Percentiles rank a stretch among this genome's conserved stretches.
phyloP scores from a whole-genome alignment of 2,329 filamentous ascomycete genomes.

The Ophiostoma triangulosporum region DNA sequence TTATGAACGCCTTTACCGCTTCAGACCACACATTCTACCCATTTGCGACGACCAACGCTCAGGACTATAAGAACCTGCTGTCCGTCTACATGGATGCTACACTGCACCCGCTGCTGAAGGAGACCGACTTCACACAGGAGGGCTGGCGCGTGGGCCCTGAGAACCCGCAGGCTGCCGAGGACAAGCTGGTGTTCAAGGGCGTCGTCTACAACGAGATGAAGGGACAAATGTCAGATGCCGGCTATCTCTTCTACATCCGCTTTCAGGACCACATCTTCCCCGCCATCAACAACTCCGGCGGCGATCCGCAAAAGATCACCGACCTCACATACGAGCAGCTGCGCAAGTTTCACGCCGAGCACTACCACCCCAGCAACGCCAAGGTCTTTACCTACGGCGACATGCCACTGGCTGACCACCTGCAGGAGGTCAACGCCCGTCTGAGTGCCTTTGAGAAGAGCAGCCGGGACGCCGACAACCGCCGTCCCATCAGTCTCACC shows the following conservation, averaged over 20 bases:
- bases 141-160: conserved; percentile 94
- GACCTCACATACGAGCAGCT: conserved; percentile 87
- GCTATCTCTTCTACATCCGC: conserved; percentile 88
- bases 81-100: conserved; percentile 95
- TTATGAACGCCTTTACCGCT: conserved; percentile 98
- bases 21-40: conserved; percentile 96
- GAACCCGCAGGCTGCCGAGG: conserved; percentile 56
- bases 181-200: conserved; percentile 81
- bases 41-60: conserved; percentile 89
- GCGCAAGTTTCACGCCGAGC: conserved; percentile 73
- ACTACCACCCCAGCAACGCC: conserved; percentile 96
- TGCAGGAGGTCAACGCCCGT: conserved; percentile 64
- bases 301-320: conserved; percentile 91
- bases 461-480: conserved; percentile 52
- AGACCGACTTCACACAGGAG: conserved; percentile 89
- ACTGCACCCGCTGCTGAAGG: conserved; percentile 74
- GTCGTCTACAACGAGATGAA: conserved; percentile 99
- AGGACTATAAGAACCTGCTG: conserved; percentile 92
- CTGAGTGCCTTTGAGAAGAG: conserved; percentile 62
- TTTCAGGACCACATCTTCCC: conserved; percentile 94
- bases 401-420: conserved; percentile 70
- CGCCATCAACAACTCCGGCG: conserved; percentile 89
- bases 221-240: conserved; percentile 94
- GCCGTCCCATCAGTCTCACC: conserved; percentile 57
- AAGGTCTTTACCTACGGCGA: conserved; percentile 94